phyloP scores from a whole-genome alignment of 345 rosid species.

The Firmiana major region DNA sequence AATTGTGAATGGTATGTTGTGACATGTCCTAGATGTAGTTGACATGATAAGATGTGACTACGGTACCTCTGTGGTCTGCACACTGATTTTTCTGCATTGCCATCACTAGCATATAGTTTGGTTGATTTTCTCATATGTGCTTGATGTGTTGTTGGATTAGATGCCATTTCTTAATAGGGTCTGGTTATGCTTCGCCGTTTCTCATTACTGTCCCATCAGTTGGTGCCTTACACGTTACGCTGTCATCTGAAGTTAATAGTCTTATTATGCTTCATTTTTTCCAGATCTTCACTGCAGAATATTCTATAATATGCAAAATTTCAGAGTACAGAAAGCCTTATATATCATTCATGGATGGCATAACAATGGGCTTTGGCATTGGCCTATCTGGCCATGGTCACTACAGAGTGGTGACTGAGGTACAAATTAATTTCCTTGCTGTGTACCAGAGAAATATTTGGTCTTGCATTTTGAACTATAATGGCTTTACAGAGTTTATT shows the following conservation, averaged over 20 bases:
- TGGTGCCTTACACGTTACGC: not conserved
- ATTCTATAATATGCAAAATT: constrained; percentile 84
- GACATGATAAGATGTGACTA: not conserved
- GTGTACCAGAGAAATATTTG: not conserved
- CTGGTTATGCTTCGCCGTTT: not conserved
- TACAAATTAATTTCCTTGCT: constrained; percentile 17
- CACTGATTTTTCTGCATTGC: not conserved
- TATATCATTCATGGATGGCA: constrained; percentile 86
- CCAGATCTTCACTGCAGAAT: constrained; percentile 86
- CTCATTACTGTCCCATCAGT: not conserved
- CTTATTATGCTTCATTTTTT: constrained; percentile 11
- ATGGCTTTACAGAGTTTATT: not conserved
- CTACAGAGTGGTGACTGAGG: constrained; percentile 88
- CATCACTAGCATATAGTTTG: not conserved
- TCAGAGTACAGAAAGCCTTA: constrained; percentile 83
- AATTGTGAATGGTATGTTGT: not conserved
- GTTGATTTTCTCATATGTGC: not conserved
- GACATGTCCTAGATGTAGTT: not conserved
- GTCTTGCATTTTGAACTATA: not conserved
- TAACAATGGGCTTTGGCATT: constrained; percentile 93
- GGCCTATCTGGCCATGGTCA: constrained; percentile 96
- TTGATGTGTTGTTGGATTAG: not conserved
- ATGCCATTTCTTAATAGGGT: constrained; percentile 1
- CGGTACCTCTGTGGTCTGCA: not conserved
- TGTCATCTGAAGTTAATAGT: constrained; percentile 12